Conservation (phyloP, 1,284 basidiomycete species). For the Apiotrichum montevideense region DNA sequence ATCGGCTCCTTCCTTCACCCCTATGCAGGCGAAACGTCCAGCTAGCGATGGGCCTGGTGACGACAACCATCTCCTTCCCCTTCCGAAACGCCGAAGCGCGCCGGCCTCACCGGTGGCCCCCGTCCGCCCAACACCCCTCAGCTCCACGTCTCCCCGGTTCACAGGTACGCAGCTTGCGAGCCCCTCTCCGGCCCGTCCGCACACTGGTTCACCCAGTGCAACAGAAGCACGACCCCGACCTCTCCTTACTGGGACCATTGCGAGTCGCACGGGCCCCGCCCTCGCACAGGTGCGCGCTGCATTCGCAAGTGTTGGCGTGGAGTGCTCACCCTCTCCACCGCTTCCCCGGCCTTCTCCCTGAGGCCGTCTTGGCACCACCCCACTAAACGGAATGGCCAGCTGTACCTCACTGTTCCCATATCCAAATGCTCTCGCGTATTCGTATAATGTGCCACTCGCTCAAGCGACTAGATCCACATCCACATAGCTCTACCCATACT, state of each 20-base stretch:
- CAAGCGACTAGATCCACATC: no score
- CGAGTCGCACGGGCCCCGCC: not conserved
- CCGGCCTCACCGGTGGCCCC: not conserved
- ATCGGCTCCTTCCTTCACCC: not conserved
- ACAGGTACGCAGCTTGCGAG: no score
- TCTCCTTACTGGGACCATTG: not conserved
- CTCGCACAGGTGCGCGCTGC: conserved; percentile 1
- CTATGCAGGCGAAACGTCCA: not conserved
- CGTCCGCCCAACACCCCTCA: not conserved
- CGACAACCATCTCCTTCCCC: not conserved
- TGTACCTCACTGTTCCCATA: no score
- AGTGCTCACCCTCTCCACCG: not conserved
- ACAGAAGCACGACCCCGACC: not conserved
- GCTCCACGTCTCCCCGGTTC: no score
- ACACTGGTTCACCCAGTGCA: no score
- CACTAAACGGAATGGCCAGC: no score
- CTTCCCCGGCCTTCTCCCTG: no score
- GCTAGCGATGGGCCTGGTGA: not conserved
- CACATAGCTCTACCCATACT: no score
- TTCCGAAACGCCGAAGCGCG: not conserved
- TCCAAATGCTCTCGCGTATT: no score
- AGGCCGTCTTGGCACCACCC: no score
- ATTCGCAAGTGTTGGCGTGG: not conserved
- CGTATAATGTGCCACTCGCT: no score
- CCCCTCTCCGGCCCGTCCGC: no score